These are phyloP conservation scores for Capronia americana DNA, from an alignment of 2,329 filamentous ascomycete genomes.

Conservation along the genomic window DNA sequence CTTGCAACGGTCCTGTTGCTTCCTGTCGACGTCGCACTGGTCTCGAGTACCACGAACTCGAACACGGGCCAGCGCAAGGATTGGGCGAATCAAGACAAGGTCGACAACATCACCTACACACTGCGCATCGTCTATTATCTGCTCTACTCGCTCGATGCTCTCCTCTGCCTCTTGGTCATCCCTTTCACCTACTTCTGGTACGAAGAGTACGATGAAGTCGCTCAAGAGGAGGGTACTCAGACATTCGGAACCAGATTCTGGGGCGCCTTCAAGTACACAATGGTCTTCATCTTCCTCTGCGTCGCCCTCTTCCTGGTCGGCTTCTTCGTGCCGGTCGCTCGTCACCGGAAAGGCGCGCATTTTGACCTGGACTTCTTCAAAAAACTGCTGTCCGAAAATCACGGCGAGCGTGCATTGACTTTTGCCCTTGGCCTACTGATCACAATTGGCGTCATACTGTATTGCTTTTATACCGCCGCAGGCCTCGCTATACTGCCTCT, in stretches of 20 bases:
- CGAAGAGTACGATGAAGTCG: conserved; percentile 94
- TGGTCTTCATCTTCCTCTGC: conserved; percentile 76
- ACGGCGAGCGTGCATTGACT: conserved; percentile 88
- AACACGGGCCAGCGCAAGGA: conserved; percentile 84
- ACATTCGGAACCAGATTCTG: conserved; percentile 73
- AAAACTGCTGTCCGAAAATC: conserved; percentile 76
- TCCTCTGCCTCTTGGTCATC: conserved; percentile 86
- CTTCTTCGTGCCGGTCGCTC: conserved; percentile 88
- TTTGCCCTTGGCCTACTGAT: conserved; percentile 90
- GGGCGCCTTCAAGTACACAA: conserved; percentile 89
- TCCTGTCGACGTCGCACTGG: conserved; percentile 92
- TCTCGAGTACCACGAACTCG: conserved; percentile 82
- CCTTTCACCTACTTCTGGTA: conserved; percentile 99
- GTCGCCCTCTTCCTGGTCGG: conserved; percentile 86
- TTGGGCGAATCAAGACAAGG: conserved; percentile 85
- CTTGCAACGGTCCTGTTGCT: conserved; percentile 91
- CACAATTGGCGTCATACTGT: conserved; percentile 83
- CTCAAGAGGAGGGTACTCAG: conserved; percentile 77
- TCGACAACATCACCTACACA: conserved; percentile 78
- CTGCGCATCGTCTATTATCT: conserved; percentile 90
- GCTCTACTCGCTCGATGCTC: conserved; percentile 87
- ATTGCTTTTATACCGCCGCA: conserved; percentile 84
- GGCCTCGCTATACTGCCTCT: conserved; percentile 89
- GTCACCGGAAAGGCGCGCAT: conserved; percentile 68
- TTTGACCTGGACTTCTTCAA: conserved; percentile 92